phyloP scores from a whole-genome alignment of 768 basidiomycete species.

The Candolleomyces eurysporus region DNA sequence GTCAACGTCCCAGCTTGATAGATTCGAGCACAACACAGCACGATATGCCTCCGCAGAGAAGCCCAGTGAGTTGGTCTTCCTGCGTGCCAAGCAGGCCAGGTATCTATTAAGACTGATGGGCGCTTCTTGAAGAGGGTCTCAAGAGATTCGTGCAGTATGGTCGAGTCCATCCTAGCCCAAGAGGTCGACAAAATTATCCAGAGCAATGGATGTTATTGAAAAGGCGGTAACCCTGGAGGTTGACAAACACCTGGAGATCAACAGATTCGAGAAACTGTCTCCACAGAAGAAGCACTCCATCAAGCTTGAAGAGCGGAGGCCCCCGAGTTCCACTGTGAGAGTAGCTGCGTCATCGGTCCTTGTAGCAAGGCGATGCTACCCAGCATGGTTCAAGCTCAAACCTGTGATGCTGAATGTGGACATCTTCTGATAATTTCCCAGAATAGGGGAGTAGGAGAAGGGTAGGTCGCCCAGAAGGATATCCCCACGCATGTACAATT shows the following conservation, averaged over 20 bases:
- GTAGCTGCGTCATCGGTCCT: neutral
- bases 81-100: conserved; percentile 36
- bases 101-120: conserved; percentile 33
- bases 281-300: neutral
- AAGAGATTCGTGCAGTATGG: conserved; percentile 30
- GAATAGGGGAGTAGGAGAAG: too few relatives aligned
- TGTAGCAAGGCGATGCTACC: neutral
- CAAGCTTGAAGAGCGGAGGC: neutral
- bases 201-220: conserved; percentile 40
- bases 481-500: too few relatives aligned
- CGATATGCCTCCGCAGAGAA: conserved; percentile 21
- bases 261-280: neutral
- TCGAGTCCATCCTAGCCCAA: conserved; percentile 30
- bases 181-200: conserved; percentile 30
- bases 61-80: conserved; percentile 18
- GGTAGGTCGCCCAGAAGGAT: too few relatives aligned
- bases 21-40: conserved; percentile 29
- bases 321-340: conserved; percentile 1
- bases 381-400: neutral
- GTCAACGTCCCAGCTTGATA: conserved; percentile 37
- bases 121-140: conserved; percentile 38
- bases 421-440: neutral
- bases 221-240: conserved; percentile 32
- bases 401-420: neutral
- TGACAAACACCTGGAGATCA: conserved; percentile 22